Base-by-base conservation (phyloP, 192 early-diverging fungal species). In the Umbelopsis sp. region DNA sequence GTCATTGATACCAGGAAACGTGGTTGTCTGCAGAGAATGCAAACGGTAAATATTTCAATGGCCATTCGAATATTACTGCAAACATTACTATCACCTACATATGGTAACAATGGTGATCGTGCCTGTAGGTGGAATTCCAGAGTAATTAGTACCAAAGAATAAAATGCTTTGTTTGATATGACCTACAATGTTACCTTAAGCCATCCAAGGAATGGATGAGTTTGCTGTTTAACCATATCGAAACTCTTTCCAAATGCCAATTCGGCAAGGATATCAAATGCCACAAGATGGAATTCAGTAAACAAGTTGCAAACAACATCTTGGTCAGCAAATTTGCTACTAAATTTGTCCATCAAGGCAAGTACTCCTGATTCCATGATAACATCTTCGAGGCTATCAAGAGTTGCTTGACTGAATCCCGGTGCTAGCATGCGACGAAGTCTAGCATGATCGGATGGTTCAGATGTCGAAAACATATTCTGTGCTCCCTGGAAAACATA, bases 211-310 rank as follows among this genome's bases (percentile, higher is more conserved):
- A 67, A 45, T 41, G 66, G 66, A 45, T 67, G 66, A 25, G 12
- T 5, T n/a, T 47, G 17, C 8, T 24, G 16, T 16, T 67, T 25
- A 31, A 67, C 21, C 66, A 67, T 67, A 31, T 47, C 43, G 20
- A 67, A 67, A 21, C 43, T 67, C 26, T 67, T 44, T 10, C 66
- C 66, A n/a, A 21, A 67, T 2, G 66, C 66, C 20, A 67, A 20
- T 45, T 67, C 66, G 7, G 41, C 66, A 43, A 67, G 38, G 6
- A 67, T 36, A 45, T 67, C 66, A 67, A 67, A 67, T 16, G 66
- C 66, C 34, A 67, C 2, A 43, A 44, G 26, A 45, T 67, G 66
- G 12, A 44, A 45, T 36, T 67, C 66, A 0, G 44, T 22, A n/a
- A 45, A 67, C 21, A 45, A 20, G n/a, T 67, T 67, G 17, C 22